Evolutionary conservation across 805 yeast species (phyloP).

Genomic region (Pichia deserticola): DNA sequence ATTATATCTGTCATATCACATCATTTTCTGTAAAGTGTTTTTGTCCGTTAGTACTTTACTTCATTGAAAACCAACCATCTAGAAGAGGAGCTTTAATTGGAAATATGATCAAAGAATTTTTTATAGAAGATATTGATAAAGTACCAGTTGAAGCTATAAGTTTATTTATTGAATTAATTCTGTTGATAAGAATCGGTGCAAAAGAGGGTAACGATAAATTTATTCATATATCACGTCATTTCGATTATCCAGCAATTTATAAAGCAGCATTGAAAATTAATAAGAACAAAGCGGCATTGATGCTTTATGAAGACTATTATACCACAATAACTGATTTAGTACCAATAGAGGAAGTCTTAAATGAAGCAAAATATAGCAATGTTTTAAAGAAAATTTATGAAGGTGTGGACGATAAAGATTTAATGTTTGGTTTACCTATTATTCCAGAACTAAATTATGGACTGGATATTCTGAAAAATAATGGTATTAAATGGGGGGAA

Average conservation of each 20-base stretch:
- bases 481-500: constrained; percentile 16
- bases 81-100: constrained; percentile 15
- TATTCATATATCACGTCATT: constrained; percentile 20
- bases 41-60: constrained; percentile 24
- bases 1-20: constrained; percentile 25
- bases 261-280: constrained; percentile 28
- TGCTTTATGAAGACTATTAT: constrained; percentile 41
- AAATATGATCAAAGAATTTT: constrained; percentile 18
- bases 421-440: constrained; percentile 58
- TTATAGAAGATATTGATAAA: constrained; percentile 11
- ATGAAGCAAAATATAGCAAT: constrained; percentile 7
- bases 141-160: constrained; percentile 11
- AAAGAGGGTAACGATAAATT: constrained; percentile 23
- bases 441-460: constrained; percentile 48
- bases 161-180: constrained; percentile 25
- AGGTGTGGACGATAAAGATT: constrained; percentile 53
- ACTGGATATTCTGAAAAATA: constrained; percentile 32
- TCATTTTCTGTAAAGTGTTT: constrained; percentile 23
- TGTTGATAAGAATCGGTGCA: constrained; percentile 36
- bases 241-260: constrained; percentile 28
- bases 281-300: constrained; percentile 35
- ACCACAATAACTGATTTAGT: constrained; percentile 7
- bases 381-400: constrained; percentile 36
- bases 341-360: background rate
- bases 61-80: constrained; percentile 15